Base-by-base conservation (phyloP, 2,329 filamentous ascomycete genomes). In the Cladosporium sp. region DNA sequence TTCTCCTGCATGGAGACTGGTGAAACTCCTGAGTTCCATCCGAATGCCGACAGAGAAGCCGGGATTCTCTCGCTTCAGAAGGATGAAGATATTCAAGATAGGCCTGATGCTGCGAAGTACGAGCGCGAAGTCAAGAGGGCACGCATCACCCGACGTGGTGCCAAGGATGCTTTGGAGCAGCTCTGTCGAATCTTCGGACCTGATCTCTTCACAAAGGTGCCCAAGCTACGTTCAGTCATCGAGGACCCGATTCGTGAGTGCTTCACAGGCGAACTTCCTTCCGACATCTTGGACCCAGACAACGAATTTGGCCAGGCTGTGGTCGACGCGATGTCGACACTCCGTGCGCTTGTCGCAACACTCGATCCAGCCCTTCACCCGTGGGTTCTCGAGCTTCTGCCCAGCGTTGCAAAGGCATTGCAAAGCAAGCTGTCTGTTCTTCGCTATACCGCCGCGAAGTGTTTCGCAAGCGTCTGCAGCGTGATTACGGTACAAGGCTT, bases 1-100 rank as follows among this genome's bases (percentile, higher is more conserved):
- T 98, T 96, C 69, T 95, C 90, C 56, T 98, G 93, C 63, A 89
- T 96, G 62, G 93, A 98, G 66, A 95, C 94, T 1, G 92, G 93
- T 0, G 94, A 98, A 68, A 98, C 94, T 0, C 93, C 93, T 0
- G 93, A 97, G 62, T 97, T 97, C 66, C 82, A 85, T 4, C 84
- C 87, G 22, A 93, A 97, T 62, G 86, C 86, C 1, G 68, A 76
- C 38, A 85, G 94, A 62, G 86, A 85, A 39, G 83, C 84, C 56
- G 85, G 85, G 12, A 93, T 98, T 50, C 72, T 98, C 13, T 97
- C 93, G 0, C 83, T 98, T 68, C 88, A 92, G 59, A 98, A 98
- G 70, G 93, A 98, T 65, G 93, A 98, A 69, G 93, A 98, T 62
- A 81, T 93, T 38, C 85, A 91, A 57, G 93, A 98, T 60, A 91